phyloP scores from a whole-genome alignment of 2,329 filamentous ascomycete genomes.

The Diaporthe nobilis region DNA sequence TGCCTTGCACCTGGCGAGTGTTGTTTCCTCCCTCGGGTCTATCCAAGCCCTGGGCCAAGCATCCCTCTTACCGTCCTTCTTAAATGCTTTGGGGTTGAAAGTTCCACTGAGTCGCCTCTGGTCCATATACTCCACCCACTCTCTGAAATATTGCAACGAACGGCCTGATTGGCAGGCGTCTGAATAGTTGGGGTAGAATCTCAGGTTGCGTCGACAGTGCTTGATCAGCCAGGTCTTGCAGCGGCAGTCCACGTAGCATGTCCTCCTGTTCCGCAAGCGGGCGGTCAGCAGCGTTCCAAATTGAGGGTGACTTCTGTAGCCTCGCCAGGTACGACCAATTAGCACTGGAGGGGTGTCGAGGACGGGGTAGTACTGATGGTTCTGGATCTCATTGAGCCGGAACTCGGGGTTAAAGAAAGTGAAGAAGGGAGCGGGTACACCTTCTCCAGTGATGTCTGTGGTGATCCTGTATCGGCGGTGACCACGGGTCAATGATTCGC shows the following conservation, averaged over 20 bases:
- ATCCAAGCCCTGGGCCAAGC: background rate
- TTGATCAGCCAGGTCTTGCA: background rate
- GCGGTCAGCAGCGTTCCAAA: background rate
- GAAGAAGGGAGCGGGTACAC: background rate
- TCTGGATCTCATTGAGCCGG: background rate
- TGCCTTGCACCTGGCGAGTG: background rate
- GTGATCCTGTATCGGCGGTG: background rate
- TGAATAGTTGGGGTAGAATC: background rate
- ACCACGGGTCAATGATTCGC: fast-evolving
- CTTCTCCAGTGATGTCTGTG: background rate
- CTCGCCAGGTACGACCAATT: background rate
- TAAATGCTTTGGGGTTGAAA: background rate
- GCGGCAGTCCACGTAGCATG: background rate
- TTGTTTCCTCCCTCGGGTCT: background rate
- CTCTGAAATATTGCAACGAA: background rate
- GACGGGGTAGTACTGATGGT: constrained; percentile 6
- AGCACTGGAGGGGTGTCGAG: background rate
- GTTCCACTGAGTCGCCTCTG: background rate
- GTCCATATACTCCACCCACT: background rate
- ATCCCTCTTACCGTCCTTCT: background rate
- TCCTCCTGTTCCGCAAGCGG: background rate
- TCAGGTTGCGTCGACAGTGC: constrained; percentile 6
- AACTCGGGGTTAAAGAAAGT: background rate
- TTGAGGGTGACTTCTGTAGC: background rate
- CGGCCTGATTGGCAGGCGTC: too few relatives aligned